Base-by-base conservation (phyloP, 2,329 filamentous ascomycete genomes). In the Aspergillus uvarum region DNA sequence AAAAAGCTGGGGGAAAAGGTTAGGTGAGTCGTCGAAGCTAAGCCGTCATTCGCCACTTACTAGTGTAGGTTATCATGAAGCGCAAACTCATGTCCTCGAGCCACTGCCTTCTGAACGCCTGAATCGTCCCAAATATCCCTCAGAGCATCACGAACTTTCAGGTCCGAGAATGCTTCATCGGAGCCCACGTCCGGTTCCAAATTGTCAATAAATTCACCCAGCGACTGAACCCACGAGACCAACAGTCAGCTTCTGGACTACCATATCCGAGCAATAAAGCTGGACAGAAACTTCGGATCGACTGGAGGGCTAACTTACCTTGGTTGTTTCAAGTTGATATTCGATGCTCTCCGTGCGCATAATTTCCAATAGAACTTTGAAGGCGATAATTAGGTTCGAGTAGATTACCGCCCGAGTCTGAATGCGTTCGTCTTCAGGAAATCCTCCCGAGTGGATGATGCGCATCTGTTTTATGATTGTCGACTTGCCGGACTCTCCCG, bases 391-490 rank as follows among this genome's bases (percentile, higher is more conserved):
- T 66, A 98, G 85, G 77, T 99, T 99, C 77, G 89, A 93, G 79
- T 97, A 98, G 67, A 98, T 93, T 71, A 97, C 93, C 16, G 92
- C 90, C 69, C 95, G 92, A 85, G 92, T 96, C 82, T 97, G 92
- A 66, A 96, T 87, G 76, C 92, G 91, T 77, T 98, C 95, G 65
- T 86, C 87, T 70, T 91, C 90, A 72, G 87, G 91, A 80, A 98
- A 98, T 54, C 95, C 94, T 76, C 92, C 88, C 14, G 92, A 88
- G 76, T 98, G 95, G 69, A 99, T 97, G 77, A 99, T 88, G 76
- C 94, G 94, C 95, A 99, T 98, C 82, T 98, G 94, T 81, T 98
- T 98, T 66, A 98, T 86, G 61, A 98, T 93, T 1, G 94, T 98
- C 8, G 94, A 97, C 79, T 98, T 98, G 66, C 94, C 91, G 60